A percentile compares a stretch with the other conserved stretches of the same genome.
These are phyloP conservation scores for Urochloa ruziziensis DNA, from an alignment of 176 grass and related monocot species.

Conservation along the genomic window DNA sequence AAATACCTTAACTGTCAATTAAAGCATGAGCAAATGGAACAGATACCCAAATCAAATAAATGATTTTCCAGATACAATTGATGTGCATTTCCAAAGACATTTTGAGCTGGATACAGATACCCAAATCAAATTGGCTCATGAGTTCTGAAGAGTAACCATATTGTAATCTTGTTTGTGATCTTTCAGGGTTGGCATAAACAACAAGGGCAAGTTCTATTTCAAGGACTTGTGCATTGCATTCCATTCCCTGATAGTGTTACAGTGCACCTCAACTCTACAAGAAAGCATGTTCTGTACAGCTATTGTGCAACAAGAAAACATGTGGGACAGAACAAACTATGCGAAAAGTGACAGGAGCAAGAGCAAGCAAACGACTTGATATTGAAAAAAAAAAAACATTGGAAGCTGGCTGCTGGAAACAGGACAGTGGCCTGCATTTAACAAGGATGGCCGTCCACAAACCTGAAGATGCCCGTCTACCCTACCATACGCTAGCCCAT, in stretches of 20 bases:
- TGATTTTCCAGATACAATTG: not conserved
- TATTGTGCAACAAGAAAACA: not conserved
- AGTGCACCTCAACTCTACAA: not conserved
- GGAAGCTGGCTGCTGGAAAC: not conserved
- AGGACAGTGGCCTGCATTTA: not conserved
- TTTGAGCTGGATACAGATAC: constrained; percentile 1
- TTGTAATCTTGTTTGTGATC: not conserved
- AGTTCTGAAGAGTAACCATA: not conserved
- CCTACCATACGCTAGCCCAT: not conserved
- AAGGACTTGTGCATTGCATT: not conserved
- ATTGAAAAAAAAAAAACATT: not conserved
- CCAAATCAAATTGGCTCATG: not conserved
- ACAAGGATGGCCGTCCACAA: not conserved
- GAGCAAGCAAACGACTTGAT: not conserved
- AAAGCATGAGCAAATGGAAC: not conserved
- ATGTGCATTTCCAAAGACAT: not conserved
- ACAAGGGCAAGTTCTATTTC: constrained; percentile 11
- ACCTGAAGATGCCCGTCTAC: not conserved
- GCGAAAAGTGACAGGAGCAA: not conserved
- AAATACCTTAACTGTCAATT: not conserved
- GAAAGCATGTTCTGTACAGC: not conserved
- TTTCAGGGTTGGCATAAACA: not conserved
- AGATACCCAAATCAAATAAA: not conserved
- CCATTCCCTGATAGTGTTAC: not conserved
- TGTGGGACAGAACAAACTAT: not conserved